Evolutionary conservation across 768 basidiomycete species (phyloP).

Genomic region (Kondoa subrosea): DNA sequence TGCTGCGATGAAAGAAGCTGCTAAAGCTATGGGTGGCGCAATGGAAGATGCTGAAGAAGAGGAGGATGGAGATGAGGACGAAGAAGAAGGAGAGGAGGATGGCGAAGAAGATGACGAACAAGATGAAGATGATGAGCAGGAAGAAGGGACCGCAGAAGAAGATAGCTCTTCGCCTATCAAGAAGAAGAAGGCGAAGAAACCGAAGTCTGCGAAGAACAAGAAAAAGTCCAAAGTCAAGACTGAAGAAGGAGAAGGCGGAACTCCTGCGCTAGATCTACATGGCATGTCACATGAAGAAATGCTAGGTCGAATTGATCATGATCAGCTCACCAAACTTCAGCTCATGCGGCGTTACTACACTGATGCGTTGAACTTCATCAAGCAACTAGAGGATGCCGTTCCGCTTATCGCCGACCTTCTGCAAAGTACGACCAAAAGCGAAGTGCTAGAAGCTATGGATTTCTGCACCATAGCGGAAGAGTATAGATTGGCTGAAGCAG

Average conservation of each 20-base stretch:
- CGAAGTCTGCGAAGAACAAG: constrained; percentile 23
- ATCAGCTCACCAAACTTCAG: constrained; percentile 49
- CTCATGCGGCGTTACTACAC: constrained; percentile 70
- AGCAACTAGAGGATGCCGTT: constrained; percentile 44
- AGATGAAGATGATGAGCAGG: constrained; percentile 21
- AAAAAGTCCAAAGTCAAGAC: constrained; percentile 25
- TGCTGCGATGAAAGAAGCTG: constrained; percentile 35
- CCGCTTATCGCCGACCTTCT: constrained; percentile 50
- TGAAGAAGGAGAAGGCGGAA: constrained; percentile 24
- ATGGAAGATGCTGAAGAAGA: constrained; percentile 27
- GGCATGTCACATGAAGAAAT: constrained; percentile 55
- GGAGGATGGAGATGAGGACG: constrained; percentile 39
- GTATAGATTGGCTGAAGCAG: constrained; percentile 61
- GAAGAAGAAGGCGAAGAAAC: constrained; percentile 30
- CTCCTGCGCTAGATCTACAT: constrained; percentile 46
- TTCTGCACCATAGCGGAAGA: constrained; percentile 71
- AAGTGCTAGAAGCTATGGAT: constrained; percentile 40
- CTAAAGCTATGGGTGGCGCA: constrained; percentile 35
- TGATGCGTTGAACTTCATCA: constrained; percentile 72
- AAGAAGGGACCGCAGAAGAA: constrained; percentile 35
- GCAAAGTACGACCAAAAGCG: constrained; percentile 48
- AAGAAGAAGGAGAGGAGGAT: constrained; percentile 38
- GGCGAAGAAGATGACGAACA: constrained; percentile 20
- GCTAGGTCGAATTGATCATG: constrained; percentile 49
- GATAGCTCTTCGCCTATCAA: constrained; percentile 29